Conservation (phyloP, 345 rosid genomes). For the Lenwebbia sp. region DNA sequence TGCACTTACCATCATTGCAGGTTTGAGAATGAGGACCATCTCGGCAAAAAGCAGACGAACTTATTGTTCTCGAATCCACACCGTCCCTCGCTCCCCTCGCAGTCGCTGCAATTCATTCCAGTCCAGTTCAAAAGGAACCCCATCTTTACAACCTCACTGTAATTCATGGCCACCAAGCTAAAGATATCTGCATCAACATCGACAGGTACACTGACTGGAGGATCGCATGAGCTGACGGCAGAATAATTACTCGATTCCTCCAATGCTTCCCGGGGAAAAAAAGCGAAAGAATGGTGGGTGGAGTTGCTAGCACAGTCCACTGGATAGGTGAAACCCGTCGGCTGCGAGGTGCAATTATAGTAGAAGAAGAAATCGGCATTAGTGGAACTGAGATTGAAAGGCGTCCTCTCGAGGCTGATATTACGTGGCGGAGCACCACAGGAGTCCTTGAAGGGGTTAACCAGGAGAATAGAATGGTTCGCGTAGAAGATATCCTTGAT, state of each 20-base stretch:
- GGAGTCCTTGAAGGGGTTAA: neutral
- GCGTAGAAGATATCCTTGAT: neutral
- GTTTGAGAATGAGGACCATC: conserved; percentile 21
- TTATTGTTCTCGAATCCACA: conserved; percentile 27
- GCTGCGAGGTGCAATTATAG: conserved; percentile 6
- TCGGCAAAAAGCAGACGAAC: conserved; percentile 37
- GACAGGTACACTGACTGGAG: conserved; percentile 17
- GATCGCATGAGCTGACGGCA: conserved; percentile 7
- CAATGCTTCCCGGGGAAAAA: conserved; percentile 6
- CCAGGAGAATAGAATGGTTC: neutral
- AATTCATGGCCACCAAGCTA: conserved; percentile 3
- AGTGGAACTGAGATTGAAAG: neutral
- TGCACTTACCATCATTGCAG: conserved; percentile 34
- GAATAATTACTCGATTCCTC: neutral
- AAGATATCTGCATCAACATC: neutral
- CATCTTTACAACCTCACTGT: conserved; percentile 23
- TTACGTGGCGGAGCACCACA: conserved; percentile 3
- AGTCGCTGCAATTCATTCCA: conserved; percentile 27
- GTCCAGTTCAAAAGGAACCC: conserved; percentile 51
- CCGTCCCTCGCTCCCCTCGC: conserved; percentile 36
- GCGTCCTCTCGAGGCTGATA: conserved; percentile 25
- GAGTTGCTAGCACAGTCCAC: conserved; percentile 15
- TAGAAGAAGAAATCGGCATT: conserved; percentile 8
- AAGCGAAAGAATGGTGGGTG: conserved; percentile 20
- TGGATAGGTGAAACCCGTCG: neutral